Percentiles rank a stretch among this genome's conserved stretches.
These are phyloP conservation scores for Sugiyamaella xylanicola DNA, from an alignment of 1,139 yeast species.

Conservation along the genomic window DNA sequence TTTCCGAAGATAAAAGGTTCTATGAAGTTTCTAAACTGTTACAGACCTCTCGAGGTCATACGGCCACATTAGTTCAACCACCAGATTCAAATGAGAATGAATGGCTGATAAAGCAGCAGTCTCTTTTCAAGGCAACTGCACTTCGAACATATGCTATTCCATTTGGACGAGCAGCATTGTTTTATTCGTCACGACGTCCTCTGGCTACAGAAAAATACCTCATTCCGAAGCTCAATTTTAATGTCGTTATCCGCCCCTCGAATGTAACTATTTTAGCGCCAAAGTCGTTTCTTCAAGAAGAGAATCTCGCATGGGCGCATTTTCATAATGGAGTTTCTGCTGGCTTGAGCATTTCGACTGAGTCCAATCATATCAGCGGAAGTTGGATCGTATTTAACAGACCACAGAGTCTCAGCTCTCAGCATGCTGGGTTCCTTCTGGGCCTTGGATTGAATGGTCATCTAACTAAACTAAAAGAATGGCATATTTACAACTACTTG, in stretches of 20 bases:
- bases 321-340: constrained; percentile 93
- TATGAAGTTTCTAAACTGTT: constrained; percentile 72
- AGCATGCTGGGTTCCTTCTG: constrained; percentile 92
- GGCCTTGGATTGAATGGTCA: constrained; percentile 95
- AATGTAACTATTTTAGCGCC: constrained; percentile 66
- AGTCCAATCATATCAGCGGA: constrained; percentile 74
- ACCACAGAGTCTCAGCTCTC: constrained; percentile 70
- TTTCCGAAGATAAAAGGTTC: constrained; percentile 76
- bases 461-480: constrained; percentile 78
- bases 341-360: constrained; percentile 74
- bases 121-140: constrained; percentile 64
- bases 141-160: constrained; percentile 76
- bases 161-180: constrained; percentile 74
- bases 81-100: constrained; percentile 58
- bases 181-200: constrained; percentile 72
- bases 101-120: constrained; percentile 59
- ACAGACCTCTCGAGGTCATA: constrained; percentile 69
- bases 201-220: constrained; percentile 83
- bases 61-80: constrained; percentile 45
- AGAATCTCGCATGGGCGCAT: constrained; percentile 74
- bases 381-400: constrained; percentile 91
- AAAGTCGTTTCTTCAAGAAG: constrained; percentile 54
- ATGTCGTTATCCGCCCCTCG: constrained; percentile 65
- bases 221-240: constrained; percentile 73
- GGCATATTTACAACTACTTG: constrained; percentile 93